Evolutionary conservation across 2,329 filamentous ascomycete genomes (phyloP).

Genomic region (Leptographium flavum): DNA sequence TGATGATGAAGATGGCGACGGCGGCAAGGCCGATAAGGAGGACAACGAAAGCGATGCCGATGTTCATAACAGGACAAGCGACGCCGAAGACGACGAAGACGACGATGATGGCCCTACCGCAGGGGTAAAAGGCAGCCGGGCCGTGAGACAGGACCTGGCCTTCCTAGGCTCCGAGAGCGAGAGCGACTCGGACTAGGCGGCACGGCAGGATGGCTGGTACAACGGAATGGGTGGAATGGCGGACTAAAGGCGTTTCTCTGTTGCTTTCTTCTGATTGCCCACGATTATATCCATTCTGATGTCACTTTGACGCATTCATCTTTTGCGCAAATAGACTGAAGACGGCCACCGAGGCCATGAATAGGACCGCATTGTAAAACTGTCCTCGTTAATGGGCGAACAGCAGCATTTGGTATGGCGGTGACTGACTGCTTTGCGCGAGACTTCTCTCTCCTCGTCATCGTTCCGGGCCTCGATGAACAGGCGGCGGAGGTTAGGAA

Average conservation of each 20-base stretch:
- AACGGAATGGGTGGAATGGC: not conserved
- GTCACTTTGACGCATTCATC: conserved; percentile 42
- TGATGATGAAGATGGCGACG: conserved; percentile 5
- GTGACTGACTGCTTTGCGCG: conserved; percentile 62
- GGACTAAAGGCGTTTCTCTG: not conserved
- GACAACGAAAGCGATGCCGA: conserved; percentile 3
- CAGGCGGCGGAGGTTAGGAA: conserved; percentile 88
- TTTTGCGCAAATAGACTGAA: conserved; percentile 89
- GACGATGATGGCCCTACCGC: conserved; percentile 20
- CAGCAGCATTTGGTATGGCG: not conserved
- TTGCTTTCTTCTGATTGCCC: not conserved
- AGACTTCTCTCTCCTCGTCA: conserved; percentile 87
- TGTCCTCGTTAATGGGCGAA: conserved; percentile 20
- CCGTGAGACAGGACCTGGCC: conserved; percentile 37
- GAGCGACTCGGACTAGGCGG: conserved; percentile 43
- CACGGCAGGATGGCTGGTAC: not conserved
- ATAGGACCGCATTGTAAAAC: conserved; percentile 97
- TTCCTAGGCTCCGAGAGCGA: conserved; percentile 49
- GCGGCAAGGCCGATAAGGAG: conserved; percentile 15
- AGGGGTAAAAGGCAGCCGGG: conserved; percentile 26
- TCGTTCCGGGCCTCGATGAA: conserved; percentile 92
- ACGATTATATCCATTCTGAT: not conserved
- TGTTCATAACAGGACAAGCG: no score
- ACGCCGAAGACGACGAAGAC: conserved; percentile 1
- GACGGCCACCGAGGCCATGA: conserved; percentile 89